Evolutionary conservation across 2,329 filamentous ascomycete genomes (phyloP), one percentile per base, ranked within the genome.

Genomic region (Eutypa lata): DNA sequence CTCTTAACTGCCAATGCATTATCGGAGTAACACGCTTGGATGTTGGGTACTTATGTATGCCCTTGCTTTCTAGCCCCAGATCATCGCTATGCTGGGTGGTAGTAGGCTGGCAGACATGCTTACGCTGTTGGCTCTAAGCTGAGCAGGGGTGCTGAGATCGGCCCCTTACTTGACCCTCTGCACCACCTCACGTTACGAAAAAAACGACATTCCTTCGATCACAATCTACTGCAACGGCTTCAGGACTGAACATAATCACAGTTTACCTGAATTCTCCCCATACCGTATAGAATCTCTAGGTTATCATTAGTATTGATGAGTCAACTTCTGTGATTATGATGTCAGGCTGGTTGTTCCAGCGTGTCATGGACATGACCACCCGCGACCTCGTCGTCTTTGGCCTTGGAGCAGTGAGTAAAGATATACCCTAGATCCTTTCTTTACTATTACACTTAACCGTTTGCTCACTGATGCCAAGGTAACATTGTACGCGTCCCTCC

Each of bases 401-500:
- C 3, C 40, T 43, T 21, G 40, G 40, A 43, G 40, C 40, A 19
- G 40, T 43, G 40, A 43, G 40, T 43, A 7, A 3, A 43, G 19
- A 19, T 43, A 43, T 40, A 19, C n/a, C n/a, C 4, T 21, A 43
- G 26, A 10, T 10, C 26, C n/a, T 21, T n/a, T 21, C 35, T 38
- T 38, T 16, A 18, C 40, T n/a, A n/a, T n/a, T n/a, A n/a, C n/a
- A 18, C 35, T 21, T 19, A 22, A 21, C 37, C 16, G 8, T 14
- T 40, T 10, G 16, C 19, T 43, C 40, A 43, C 5, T 5, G 21
- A 19, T 13, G 10, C 40, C n/a, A 19, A 43, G 40, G 40, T 43
- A 18, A 43, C 40, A 43, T 43, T 43, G 40, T 43, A 43, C 40
- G 40, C 40, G n/a, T 43, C 40, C 7, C 21, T 52, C 42, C 47